These are phyloP conservation scores for Suillus bovinus DNA, from an alignment of 768 basidiomycete species.

Conservation along the genomic window DNA sequence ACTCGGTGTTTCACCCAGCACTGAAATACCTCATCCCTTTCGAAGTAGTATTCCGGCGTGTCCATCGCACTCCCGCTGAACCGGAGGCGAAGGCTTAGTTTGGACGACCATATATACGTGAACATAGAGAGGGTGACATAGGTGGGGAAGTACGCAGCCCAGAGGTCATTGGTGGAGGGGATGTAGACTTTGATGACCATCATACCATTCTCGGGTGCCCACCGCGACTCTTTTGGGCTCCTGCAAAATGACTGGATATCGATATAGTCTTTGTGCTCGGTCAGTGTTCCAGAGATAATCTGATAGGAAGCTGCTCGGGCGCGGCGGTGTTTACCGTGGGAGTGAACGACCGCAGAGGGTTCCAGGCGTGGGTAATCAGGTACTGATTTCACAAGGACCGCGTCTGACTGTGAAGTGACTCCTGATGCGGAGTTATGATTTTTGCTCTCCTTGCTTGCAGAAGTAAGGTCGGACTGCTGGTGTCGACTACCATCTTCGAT, in stretches of 20 bases:
- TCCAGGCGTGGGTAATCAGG: neutral
- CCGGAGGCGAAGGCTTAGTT: slow-evolving; percentile 37
- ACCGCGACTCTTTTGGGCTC: slow-evolving; percentile 14
- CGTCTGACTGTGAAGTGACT: neutral
- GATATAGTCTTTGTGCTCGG: neutral
- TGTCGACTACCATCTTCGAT: neutral
- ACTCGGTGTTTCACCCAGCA: slow-evolving; percentile 35
- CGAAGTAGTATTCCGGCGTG: slow-evolving; percentile 29
- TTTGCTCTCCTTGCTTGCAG: neutral
- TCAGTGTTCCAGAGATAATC: neutral
- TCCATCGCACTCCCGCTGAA: slow-evolving; percentile 35
- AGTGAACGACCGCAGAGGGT: neutral
- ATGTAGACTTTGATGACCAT: slow-evolving; percentile 43
- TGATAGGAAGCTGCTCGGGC: slow-evolving; percentile 5
- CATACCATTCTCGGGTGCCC: slow-evolving; percentile 35
- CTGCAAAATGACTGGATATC: neutral
- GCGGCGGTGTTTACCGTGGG: slow-evolving; percentile 8
- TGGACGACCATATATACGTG: slow-evolving; percentile 31
- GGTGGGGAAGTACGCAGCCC: slow-evolving; percentile 38
- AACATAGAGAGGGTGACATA: slow-evolving; percentile 32
- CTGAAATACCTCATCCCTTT: slow-evolving; percentile 33
- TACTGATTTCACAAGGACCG: neutral
- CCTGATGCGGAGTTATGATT: neutral
- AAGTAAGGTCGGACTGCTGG: neutral
- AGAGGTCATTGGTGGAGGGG: slow-evolving; percentile 40